phyloP scores from a whole-genome alignment of 192 early-diverging fungal genomes.

The Dissophora ornata region DNA sequence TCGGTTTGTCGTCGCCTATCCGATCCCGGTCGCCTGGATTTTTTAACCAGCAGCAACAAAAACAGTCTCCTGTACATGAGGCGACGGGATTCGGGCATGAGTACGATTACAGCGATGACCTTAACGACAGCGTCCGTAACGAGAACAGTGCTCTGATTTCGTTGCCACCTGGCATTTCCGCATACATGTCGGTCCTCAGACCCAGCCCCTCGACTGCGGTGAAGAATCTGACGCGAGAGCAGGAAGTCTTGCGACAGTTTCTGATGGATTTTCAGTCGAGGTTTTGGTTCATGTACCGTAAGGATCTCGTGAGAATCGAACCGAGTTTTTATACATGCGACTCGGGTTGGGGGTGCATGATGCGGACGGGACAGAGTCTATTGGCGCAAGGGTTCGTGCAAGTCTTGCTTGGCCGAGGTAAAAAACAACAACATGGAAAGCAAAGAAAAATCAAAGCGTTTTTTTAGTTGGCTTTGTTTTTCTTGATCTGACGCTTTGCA shows the following conservation, averaged over 20 bases:
- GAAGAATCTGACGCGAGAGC: slow-evolving; percentile 11
- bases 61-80: not conserved
- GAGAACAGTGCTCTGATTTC: not conserved
- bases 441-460: not conserved
- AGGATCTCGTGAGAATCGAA: slow-evolving; percentile 53
- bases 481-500: too few species aligned
- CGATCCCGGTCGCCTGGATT: not conserved
- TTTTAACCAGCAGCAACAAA: not conserved
- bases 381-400: slow-evolving; percentile 54
- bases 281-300: slow-evolving; percentile 55
- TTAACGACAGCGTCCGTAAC: not conserved
- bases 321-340: slow-evolving; percentile 55
- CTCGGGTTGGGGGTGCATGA: slow-evolving; percentile 59
- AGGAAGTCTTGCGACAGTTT: slow-evolving; percentile 32
- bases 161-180: slow-evolving; percentile 1
- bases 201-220: not conserved
- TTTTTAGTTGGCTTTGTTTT: too few species aligned
- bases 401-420: slow-evolving; percentile 50
- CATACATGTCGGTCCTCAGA: slow-evolving; percentile 6
- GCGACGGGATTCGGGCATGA: slow-evolving; percentile 9
- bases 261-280: slow-evolving; percentile 56
- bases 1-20: slow-evolving; percentile 11
- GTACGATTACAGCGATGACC: not conserved
- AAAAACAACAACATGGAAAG: not conserved
- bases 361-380: slow-evolving; percentile 57